Percentiles rank a stretch among this genome's conserved stretches.
These are phyloP conservation scores for Hypsizygus ulmarius DNA, from an alignment of 1,284 basidiomycete species.

Conservation along the genomic window DNA sequence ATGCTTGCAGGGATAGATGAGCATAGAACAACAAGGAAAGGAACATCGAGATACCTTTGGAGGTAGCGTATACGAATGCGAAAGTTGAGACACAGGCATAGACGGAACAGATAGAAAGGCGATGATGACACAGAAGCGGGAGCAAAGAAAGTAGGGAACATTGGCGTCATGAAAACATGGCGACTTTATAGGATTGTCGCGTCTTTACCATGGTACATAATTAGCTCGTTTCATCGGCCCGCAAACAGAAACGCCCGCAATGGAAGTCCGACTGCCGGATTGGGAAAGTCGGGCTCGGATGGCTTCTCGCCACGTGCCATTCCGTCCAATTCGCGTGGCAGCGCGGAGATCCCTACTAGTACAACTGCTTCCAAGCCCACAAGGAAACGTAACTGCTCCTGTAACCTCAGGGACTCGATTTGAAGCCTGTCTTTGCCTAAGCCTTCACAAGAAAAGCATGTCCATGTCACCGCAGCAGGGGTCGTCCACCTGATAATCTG, in stretches of 20 bases:
- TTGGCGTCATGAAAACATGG: slow-evolving; percentile 7
- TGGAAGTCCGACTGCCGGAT: slow-evolving; percentile 19
- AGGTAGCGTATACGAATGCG: slow-evolving; percentile 7
- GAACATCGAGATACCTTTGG: slow-evolving; percentile 19
- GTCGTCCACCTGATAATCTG: no score
- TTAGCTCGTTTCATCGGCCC: slow-evolving; percentile 3
- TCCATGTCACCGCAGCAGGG: no score
- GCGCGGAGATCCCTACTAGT: slow-evolving; percentile 1
- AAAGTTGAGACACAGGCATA: no score
- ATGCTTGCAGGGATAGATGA: slow-evolving; percentile 32
- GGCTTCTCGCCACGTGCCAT: slow-evolving; percentile 1
- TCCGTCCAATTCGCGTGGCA: slow-evolving; percentile 9
- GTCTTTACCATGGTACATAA: not conserved
- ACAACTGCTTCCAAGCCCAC: no score
- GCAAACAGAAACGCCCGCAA: slow-evolving; percentile 1
- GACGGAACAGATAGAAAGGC: slow-evolving; percentile 8
- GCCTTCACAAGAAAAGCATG: no score
- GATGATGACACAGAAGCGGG: not conserved
- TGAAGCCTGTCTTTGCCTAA: no score
- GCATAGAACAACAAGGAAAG: not conserved
- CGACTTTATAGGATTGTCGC: slow-evolving; percentile 16
- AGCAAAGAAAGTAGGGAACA: not conserved
- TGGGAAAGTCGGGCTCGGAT: slow-evolving; percentile 10
- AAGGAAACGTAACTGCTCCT: no score
- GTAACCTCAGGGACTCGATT: no score